Evolutionary conservation across 805 yeast species (phyloP).

Genomic region (Nakazawaea wyomingensis): DNA sequence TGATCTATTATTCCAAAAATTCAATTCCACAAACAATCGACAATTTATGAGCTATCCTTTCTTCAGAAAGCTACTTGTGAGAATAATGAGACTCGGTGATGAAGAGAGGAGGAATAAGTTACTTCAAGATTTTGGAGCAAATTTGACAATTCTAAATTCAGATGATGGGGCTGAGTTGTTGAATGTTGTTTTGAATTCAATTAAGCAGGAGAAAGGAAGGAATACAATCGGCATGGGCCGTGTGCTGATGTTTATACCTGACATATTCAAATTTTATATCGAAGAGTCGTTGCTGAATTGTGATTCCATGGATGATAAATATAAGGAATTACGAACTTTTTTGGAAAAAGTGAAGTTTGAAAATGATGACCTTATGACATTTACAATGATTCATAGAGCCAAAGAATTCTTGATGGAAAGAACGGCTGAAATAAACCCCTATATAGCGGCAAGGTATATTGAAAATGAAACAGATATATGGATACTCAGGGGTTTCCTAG

Average conservation of each 20-base stretch:
- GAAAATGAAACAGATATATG: neutral
- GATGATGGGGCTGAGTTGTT: neutral
- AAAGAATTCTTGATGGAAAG: constrained; percentile 3
- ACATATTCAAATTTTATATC: constrained; percentile 3
- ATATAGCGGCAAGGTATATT: neutral
- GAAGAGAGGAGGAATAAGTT: neutral
- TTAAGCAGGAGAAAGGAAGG: constrained; percentile 1
- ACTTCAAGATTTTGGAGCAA: constrained; percentile 1
- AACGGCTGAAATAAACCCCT: neutral
- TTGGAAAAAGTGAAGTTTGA: neutral
- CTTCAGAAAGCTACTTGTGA: constrained; percentile 1
- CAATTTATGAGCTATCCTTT: neutral
- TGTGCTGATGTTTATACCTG: neutral
- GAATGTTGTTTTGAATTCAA: neutral
- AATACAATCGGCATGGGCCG: neutral
- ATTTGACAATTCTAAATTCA: neutral
- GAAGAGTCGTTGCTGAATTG: neutral
- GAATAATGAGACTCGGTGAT: constrained; percentile 1
- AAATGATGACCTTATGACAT: neutral
- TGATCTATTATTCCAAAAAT: neutral
- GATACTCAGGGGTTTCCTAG: constrained; percentile 4
- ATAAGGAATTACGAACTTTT: neutral
- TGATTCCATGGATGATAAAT: neutral
- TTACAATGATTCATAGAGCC: neutral
- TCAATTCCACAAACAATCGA: neutral